Percentiles rank a stretch among this genome's conserved stretches.
Conservation (phyloP, 192 early-diverging fungal species). For the Podila clonocystis region DNA sequence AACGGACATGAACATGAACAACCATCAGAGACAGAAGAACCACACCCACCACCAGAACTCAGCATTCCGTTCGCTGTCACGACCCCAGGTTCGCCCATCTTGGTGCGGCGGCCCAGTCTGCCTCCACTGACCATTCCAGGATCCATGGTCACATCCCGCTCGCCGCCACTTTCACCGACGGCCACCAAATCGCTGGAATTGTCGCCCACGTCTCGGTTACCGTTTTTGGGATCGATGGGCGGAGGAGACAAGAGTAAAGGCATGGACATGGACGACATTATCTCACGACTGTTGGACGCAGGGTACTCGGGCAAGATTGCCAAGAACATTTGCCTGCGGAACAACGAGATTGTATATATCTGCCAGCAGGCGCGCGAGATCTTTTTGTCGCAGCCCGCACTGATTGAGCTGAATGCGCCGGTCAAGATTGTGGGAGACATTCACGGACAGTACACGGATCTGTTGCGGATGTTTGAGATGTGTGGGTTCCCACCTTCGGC, state of each 20-base stretch:
- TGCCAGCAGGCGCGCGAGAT: conserved; percentile 90
- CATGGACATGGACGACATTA: conserved; percentile 85
- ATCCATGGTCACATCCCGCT: conserved; percentile 3
- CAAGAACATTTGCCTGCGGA: conserved; percentile 86
- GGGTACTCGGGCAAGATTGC: conserved; percentile 77
- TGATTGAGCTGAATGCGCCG: conserved; percentile 80
- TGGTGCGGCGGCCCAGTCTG: conserved; percentile 19
- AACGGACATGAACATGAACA: conserved; percentile 5
- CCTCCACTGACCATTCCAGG: conserved; percentile 27
- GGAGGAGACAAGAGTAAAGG: conserved; percentile 27
- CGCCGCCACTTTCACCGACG: conserved; percentile 24
- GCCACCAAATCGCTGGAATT: conserved; percentile 21
- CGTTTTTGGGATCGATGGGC: conserved; percentile 28
- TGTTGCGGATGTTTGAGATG: conserved; percentile 92
- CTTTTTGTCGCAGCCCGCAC: conserved; percentile 86
- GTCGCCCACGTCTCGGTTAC: conserved; percentile 37
- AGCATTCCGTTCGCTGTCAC: conserved; percentile 40
- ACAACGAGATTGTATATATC: conserved; percentile 85
- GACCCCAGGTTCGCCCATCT: conserved; percentile 34
- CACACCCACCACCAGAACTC: conserved; percentile 27
- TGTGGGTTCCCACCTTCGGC: conserved; percentile 91
- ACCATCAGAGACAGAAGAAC: conserved; percentile 10
- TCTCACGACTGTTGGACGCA: conserved; percentile 83
- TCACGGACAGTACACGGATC: conserved; percentile 95
- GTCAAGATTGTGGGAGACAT: conserved; percentile 92